Evolutionary conservation across 2,329 filamentous ascomycete species (phyloP), one percentile per base, ranked within the genome.

Genomic region (Sarocladiaceae sp.): DNA sequence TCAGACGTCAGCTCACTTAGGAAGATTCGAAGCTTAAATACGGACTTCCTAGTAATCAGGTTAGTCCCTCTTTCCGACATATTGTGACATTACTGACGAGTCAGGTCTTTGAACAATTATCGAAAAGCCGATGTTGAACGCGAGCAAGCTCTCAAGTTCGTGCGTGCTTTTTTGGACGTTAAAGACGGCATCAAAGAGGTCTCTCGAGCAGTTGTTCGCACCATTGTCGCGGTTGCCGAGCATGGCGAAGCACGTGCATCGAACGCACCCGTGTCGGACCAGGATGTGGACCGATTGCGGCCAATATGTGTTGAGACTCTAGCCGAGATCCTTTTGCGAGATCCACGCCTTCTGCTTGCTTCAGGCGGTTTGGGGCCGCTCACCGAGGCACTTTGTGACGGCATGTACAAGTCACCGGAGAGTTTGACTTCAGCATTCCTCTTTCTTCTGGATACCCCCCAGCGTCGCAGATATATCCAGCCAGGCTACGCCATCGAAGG

Each of bases 91-190:
- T 10, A 25, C 52, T 54, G 22, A 60, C 61, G 52, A 60, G 46
- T 50, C 53, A 82, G 79, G 55, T 97, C 94, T 1, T 75, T 99
- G 29, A 90, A 95, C 58, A 97, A 97, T 66, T 94, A 97, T 66
- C 87, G 88, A 63, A 97, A 97, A 68, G 90, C 93, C n/a, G 92
- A 93, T 60, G 89, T 99, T 17, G 94, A 99, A 72, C 83, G 95
- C 51, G 94, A 99, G 68, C 94, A 99, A 70, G 94, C 94, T 12
- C 75, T 99, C 61, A 99, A 99, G 66, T 97, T 99, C 66, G 86
- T 97, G 23, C 84, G 94, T 54, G 90, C 92, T 10, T 99, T 99
- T 63, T 75, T 99, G 2, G 94, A 99, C 64, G 90, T 97, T 57
- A 97, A 97, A 64, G 90, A 91, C 56, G 94, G 94, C 11, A 86